Evolutionary conservation across 2,329 filamentous ascomycete species (phyloP).

Genomic region (Truncatella angustata): DNA sequence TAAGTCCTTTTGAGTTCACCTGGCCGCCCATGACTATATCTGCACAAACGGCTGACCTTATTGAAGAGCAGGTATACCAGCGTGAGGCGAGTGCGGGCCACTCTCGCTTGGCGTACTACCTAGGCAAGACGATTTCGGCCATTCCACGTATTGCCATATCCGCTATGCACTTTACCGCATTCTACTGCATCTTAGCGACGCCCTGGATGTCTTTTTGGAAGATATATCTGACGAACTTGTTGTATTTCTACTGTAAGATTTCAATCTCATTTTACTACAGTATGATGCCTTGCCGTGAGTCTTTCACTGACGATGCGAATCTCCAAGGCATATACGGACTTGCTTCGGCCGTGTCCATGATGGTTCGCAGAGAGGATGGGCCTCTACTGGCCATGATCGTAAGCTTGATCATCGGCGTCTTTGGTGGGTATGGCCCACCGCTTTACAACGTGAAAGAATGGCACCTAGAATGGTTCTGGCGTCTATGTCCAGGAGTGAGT

Average conservation of each 20-base stretch:
- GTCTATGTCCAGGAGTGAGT: slow-evolving; percentile 1
- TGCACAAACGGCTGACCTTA: not conserved
- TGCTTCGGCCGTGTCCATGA: not conserved
- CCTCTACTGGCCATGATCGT: not conserved
- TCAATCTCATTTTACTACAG: not conserved
- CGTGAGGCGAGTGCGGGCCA: slow-evolving; percentile 3
- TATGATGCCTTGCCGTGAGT: not conserved
- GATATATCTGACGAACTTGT: not conserved
- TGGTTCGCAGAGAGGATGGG: not conserved
- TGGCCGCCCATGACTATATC: not conserved
- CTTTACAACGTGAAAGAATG: slow-evolving; percentile 3
- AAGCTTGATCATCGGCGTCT: not conserved
- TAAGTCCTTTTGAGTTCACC: not conserved
- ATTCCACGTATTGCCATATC: not conserved
- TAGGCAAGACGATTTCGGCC: slow-evolving; percentile 1
- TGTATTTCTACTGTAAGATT: slow-evolving; percentile 4
- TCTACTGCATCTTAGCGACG: not conserved
- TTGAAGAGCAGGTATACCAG: not conserved
- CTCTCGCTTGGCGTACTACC: not conserved
- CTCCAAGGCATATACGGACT: slow-evolving; percentile 1
- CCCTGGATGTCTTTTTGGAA: not conserved
- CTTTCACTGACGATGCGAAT: not conserved
- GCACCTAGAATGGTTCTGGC: slow-evolving; percentile 4
- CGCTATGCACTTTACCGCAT: not conserved
- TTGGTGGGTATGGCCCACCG: slow-evolving; percentile 4